A percentile compares a stretch with the other conserved stretches of the same genome.
Evolutionary conservation across 306 rosid species (phyloP).

Genomic region (Pterocarpus macrocarpus): DNA sequence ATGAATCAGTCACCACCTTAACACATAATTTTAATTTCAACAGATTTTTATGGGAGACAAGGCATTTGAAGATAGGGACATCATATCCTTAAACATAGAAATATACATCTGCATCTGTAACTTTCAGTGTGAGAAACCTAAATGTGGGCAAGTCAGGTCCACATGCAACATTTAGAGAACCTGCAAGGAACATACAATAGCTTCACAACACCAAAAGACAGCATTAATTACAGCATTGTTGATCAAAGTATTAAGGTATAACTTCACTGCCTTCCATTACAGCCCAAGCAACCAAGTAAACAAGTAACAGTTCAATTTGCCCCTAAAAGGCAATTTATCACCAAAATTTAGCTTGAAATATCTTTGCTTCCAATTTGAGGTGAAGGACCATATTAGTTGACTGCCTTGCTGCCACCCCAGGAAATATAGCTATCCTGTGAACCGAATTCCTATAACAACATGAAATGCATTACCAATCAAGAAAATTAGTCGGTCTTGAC

Average conservation of each 20-base stretch:
- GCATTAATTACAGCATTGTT: slow-evolving; percentile 30
- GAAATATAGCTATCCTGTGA: slow-evolving; percentile 73
- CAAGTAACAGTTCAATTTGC: slow-evolving; percentile 30
- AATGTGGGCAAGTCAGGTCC: slow-evolving; percentile 35
- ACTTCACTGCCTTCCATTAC: slow-evolving; percentile 40
- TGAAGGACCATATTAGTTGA: slow-evolving; percentile 49
- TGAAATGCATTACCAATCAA: slow-evolving; percentile 16
- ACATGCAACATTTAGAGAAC: slow-evolving; percentile 36
- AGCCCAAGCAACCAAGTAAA: slow-evolving; percentile 43
- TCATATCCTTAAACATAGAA: neutral
- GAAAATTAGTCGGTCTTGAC: neutral
- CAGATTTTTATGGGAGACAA: slow-evolving; percentile 40
- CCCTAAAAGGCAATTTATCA: neutral
- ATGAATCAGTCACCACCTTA: slow-evolving; percentile 46
- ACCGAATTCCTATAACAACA: slow-evolving; percentile 61
- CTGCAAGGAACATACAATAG: slow-evolving; percentile 33
- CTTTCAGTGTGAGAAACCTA: slow-evolving; percentile 24
- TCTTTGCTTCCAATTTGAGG: neutral
- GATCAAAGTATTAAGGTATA: slow-evolving; percentile 34
- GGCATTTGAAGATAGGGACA: slow-evolving; percentile 17
- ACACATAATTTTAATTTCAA: slow-evolving; percentile 17
- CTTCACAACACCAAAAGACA: slow-evolving; percentile 39
- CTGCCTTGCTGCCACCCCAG: slow-evolving; percentile 58
- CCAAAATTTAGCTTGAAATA: slow-evolving; percentile 49
- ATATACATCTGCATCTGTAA: slow-evolving; percentile 31